Evolutionary conservation across 805 yeast species (phyloP).

Genomic region (Kuraishia capsulata): DNA sequence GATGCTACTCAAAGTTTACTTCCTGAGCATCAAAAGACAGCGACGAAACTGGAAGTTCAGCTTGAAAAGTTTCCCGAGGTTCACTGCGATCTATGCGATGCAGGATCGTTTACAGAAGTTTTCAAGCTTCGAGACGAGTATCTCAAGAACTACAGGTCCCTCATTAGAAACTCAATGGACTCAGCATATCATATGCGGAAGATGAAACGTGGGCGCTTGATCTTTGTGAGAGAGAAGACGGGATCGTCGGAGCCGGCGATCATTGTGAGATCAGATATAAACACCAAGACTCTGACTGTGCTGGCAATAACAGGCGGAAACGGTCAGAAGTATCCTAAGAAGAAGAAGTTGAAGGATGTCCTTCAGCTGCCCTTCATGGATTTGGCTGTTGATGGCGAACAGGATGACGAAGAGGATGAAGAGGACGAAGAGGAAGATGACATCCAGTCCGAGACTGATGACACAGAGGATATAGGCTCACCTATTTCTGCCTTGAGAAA

Average conservation of each 20-base stretch:
- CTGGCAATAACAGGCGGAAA: too few relatives aligned
- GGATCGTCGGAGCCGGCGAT: conserved; percentile 21
- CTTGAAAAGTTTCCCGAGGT: conserved; percentile 17
- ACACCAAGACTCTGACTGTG: not conserved
- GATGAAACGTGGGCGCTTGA: conserved; percentile 40
- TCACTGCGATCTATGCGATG: conserved; percentile 13
- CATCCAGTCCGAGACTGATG: too few relatives aligned
- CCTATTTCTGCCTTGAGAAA: too few relatives aligned
- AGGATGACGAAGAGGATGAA: too few relatives aligned
- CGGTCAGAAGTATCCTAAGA: too few relatives aligned
- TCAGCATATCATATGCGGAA: conserved; percentile 37
- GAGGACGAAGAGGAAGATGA: too few relatives aligned
- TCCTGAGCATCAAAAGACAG: conserved; percentile 74
- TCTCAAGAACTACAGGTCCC: conserved; percentile 30
- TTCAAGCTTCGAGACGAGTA: conserved; percentile 37
- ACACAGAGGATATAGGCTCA: too few relatives aligned
- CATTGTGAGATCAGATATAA: conserved; percentile 7
- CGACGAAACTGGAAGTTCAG: conserved; percentile 38
- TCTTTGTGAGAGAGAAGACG: conserved; percentile 45
- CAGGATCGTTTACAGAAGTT: conserved; percentile 32
- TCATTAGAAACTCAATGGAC: conserved; percentile 38
- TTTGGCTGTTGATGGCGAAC: too few relatives aligned
- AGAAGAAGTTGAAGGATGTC: too few relatives aligned
- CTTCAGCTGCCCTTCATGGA: too few relatives aligned
- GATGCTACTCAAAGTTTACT: conserved; percentile 75